These are phyloP conservation scores for Dictyostelium brefeldianum DNA, from an alignment of 78 protist species.

Conservation along the genomic window DNA sequence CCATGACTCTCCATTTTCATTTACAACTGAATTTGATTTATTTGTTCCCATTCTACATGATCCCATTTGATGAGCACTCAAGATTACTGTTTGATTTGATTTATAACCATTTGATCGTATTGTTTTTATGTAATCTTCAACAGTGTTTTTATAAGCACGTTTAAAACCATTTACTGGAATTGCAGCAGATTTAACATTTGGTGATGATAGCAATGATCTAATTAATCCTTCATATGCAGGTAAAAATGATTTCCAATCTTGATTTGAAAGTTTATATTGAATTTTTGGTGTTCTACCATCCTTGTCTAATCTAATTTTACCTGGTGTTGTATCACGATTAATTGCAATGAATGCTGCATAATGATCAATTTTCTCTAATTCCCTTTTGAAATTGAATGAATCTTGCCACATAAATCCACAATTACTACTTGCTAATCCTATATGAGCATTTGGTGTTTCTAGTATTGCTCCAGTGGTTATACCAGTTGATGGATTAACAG, in stretches of 20 bases:
- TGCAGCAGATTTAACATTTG: conserved; percentile 20
- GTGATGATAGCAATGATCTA: background rate
- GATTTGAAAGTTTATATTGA: conserved; percentile 19
- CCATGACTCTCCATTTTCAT: conserved; percentile 80
- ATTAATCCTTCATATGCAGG: conserved; percentile 25
- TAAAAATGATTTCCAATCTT: conserved; percentile 36
- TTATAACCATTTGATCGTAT: conserved; percentile 17
- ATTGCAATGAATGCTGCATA: conserved; percentile 42
- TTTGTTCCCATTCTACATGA: conserved; percentile 80
- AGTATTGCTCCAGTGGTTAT: conserved; percentile 25
- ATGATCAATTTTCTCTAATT: background rate
- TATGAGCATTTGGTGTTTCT: conserved; percentile 62
- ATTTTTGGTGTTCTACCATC: conserved; percentile 58
- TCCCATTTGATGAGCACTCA: conserved; percentile 87
- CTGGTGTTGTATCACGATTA: conserved; percentile 61
- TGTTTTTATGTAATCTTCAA: conserved; percentile 20
- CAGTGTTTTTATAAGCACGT: background rate
- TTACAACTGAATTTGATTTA: conserved; percentile 52
- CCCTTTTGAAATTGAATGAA: background rate
- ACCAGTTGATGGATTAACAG: background rate
- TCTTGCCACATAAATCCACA: conserved; percentile 20
- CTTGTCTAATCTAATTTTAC: conserved; percentile 57
- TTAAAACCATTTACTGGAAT: conserved; percentile 30
- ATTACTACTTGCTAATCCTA: background rate
- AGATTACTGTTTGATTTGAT: conserved; percentile 10